A percentile compares a stretch with the other conserved stretches of the same genome.
Evolutionary conservation across 805 yeast genomes (phyloP).

Genomic region (Wickerhamomyces queroliae): DNA sequence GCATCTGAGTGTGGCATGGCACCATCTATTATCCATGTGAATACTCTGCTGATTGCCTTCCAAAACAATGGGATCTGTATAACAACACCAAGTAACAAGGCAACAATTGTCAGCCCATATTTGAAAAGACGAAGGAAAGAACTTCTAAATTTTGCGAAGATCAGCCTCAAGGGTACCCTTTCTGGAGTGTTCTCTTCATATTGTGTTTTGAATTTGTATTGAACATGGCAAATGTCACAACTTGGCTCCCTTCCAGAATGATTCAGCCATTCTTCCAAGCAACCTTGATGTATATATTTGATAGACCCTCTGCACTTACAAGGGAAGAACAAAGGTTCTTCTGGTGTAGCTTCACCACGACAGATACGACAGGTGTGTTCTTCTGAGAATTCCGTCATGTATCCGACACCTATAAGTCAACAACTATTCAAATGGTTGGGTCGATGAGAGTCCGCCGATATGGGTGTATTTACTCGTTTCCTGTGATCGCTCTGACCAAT

Average conservation of each 20-base stretch:
- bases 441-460: too few species aligned
- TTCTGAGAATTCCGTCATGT: not conserved
- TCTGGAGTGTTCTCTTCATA: slow-evolving; percentile 63
- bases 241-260: slow-evolving; percentile 46
- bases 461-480: too few species aligned
- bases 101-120: slow-evolving; percentile 13
- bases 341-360: slow-evolving; percentile 78
- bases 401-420: too few species aligned
- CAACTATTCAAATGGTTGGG: too few species aligned
- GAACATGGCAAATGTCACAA: slow-evolving; percentile 86
- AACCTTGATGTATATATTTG: slow-evolving; percentile 88
- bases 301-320: slow-evolving; percentile 94
- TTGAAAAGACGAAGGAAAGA: slow-evolving; percentile 13
- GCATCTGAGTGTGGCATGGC: slow-evolving; percentile 34
- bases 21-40: slow-evolving; percentile 53
- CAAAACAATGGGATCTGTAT: slow-evolving; percentile 55
- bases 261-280: slow-evolving; percentile 82
- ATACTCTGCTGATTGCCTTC: slow-evolving; percentile 46
- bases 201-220: slow-evolving; percentile 61
- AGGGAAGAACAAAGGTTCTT: slow-evolving; percentile 82
- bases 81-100: slow-evolving; percentile 32
- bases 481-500: too few species aligned
- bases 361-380: slow-evolving; percentile 83
- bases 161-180: slow-evolving; percentile 47
- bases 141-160: slow-evolving; percentile 34